phyloP scores from a whole-genome alignment of 2,329 filamentous ascomycete species.

The Neobulgaria alba region DNA sequence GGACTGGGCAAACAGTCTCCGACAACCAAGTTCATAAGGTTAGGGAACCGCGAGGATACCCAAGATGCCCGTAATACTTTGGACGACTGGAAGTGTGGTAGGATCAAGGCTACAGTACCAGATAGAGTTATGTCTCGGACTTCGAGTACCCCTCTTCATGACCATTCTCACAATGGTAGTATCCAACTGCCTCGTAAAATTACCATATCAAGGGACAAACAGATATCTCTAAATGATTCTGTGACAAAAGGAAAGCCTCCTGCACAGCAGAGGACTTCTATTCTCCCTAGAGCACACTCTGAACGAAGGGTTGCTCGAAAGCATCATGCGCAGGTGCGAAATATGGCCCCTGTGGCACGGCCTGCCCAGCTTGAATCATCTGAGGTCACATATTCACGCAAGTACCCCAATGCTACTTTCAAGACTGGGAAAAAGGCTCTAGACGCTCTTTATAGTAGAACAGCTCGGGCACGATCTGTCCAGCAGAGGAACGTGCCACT shows the following conservation, averaged over 20 bases:
- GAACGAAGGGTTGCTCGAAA: neutral
- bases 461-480: conserved; percentile 27
- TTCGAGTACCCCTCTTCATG: neutral
- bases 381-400: conserved; percentile 29
- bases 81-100: conserved; percentile 42
- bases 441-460: conserved; percentile 43
- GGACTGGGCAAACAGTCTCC: conserved; percentile 48
- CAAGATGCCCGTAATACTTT: conserved; percentile 46
- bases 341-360: conserved; percentile 19
- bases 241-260: conserved; percentile 20
- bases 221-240: conserved; percentile 27
- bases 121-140: conserved; percentile 4
- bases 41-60: conserved; percentile 54
- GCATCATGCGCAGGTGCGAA: neutral
- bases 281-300: neutral
- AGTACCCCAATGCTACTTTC: conserved; percentile 34
- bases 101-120: conserved; percentile 16
- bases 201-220: neutral
- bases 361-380: conserved; percentile 50
- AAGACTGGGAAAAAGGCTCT: conserved; percentile 43
- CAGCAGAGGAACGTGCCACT: conserved; percentile 28
- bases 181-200: conserved; percentile 8
- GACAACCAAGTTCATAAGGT: conserved; percentile 45
- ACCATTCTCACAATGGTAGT: conserved; percentile 14
- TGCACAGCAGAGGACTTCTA: neutral